Conservation (phyloP, 352 stramenopile genomes). For the Phytopythium litorale region DNA sequence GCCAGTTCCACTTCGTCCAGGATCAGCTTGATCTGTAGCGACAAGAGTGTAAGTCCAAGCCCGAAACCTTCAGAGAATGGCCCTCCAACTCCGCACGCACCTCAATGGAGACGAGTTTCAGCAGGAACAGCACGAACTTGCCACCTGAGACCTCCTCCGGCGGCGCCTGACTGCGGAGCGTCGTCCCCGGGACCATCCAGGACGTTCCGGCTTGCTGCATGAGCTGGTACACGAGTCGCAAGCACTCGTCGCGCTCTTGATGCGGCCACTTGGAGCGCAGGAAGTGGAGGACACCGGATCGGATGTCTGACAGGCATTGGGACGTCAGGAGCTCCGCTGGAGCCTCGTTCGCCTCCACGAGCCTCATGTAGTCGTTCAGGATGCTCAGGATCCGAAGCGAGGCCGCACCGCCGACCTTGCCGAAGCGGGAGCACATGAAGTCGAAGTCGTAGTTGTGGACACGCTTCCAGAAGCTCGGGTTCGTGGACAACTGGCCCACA, state of each 20-base stretch:
- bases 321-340: constrained; percentile 49
- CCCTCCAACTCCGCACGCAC: constrained; percentile 19
- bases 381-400: constrained; percentile 42
- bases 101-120: constrained; percentile 81
- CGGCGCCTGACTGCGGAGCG: constrained; percentile 34
- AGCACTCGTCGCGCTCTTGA: constrained; percentile 65
- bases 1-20: constrained; percentile 76
- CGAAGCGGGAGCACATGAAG: constrained; percentile 63
- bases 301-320: constrained; percentile 52
- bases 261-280: constrained; percentile 65
- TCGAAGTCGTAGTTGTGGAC: constrained; percentile 56
- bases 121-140: constrained; percentile 72
- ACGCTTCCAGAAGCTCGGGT: constrained; percentile 34
- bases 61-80: neutral
- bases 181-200: constrained; percentile 66
- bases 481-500: constrained; percentile 30
- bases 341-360: constrained; percentile 38
- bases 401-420: constrained; percentile 23
- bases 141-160: constrained; percentile 52
- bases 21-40: constrained; percentile 75
- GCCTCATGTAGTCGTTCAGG: constrained; percentile 52
- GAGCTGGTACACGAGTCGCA: constrained; percentile 53
- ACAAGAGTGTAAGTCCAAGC: neutral
- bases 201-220: constrained; percentile 52
- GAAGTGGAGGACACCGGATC: constrained; percentile 54